Evolutionary conservation across 805 yeast species (phyloP).

Genomic region (Ogataea trehalophila): DNA sequence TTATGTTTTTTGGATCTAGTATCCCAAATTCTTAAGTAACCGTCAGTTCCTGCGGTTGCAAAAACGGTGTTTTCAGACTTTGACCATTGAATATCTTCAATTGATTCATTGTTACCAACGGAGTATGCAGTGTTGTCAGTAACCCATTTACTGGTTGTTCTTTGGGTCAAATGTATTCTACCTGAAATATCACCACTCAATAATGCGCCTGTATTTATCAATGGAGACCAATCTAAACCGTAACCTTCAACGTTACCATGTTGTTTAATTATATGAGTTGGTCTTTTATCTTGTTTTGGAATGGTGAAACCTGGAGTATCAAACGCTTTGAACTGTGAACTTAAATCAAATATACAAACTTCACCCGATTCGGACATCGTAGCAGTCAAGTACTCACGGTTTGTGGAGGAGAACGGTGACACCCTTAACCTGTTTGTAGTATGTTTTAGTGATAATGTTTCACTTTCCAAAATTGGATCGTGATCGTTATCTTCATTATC

Average conservation of each 20-base stretch:
- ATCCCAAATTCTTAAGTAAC: slow-evolving; percentile 92
- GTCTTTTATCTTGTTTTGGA: slow-evolving; percentile 72
- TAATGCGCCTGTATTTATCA: slow-evolving; percentile 71
- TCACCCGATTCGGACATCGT: slow-evolving; percentile 89
- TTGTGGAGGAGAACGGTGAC: slow-evolving; percentile 66
- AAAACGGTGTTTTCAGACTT: slow-evolving; percentile 88
- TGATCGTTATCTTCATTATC: slow-evolving; percentile 66
- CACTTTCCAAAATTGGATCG: slow-evolving; percentile 87
- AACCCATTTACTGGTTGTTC: slow-evolving; percentile 75
- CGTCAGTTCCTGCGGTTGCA: slow-evolving; percentile 93
- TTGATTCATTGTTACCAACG: slow-evolving; percentile 58
- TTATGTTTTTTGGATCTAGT: slow-evolving; percentile 87
- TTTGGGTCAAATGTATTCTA: slow-evolving; percentile 68
- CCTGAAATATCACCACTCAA: slow-evolving; percentile 90
- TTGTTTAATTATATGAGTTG: slow-evolving; percentile 70
- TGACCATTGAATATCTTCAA: slow-evolving; percentile 97
- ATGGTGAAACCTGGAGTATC: slow-evolving; percentile 83
- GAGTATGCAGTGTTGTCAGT: slow-evolving; percentile 81
- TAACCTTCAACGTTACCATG: slow-evolving; percentile 98
- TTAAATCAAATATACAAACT: slow-evolving; percentile 76
- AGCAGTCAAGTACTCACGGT: slow-evolving; percentile 84
- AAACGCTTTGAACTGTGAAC: slow-evolving; percentile 75
- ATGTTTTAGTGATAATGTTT: slow-evolving; percentile 66
- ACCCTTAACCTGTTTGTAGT: slow-evolving; percentile 89
- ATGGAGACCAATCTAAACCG: slow-evolving; percentile 95